A percentile compares a stretch with the other conserved stretches of the same genome.
phyloP scores from a whole-genome alignment of 371 early-diverging fungal species.

The Mortierella sp. region DNA sequence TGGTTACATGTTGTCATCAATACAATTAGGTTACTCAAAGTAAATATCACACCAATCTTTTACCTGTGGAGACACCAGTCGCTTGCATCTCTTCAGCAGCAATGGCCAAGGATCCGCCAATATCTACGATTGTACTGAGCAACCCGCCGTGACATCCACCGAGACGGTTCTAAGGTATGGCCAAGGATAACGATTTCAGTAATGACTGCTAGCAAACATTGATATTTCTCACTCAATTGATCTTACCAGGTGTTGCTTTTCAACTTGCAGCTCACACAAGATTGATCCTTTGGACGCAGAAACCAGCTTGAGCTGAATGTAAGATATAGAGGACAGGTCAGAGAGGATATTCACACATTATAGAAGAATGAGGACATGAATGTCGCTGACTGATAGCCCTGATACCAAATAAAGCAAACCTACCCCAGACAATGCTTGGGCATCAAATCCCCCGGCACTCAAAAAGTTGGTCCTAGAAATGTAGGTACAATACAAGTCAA shows the following conservation, averaged over 20 bases:
- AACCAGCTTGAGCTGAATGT: slow-evolving; percentile 60
- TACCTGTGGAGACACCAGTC: slow-evolving; percentile 76
- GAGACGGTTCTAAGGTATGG: slow-evolving; percentile 64
- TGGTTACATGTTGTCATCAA: neutral
- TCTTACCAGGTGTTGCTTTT: slow-evolving; percentile 67
- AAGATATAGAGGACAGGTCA: neutral
- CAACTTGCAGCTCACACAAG: slow-evolving; percentile 64
- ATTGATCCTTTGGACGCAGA: slow-evolving; percentile 60
- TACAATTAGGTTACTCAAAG: too few species aligned
- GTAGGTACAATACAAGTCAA: neutral
- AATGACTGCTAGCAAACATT: neutral
- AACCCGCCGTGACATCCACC: slow-evolving; percentile 73
- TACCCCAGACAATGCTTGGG: slow-evolving; percentile 53
- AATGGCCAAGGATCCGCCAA: slow-evolving; percentile 73
- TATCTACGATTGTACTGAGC: slow-evolving; percentile 69
- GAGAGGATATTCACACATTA: neutral
- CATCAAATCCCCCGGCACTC: slow-evolving; percentile 48
- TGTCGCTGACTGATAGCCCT: neutral
- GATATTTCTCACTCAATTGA: neutral
- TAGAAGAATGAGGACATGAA: neutral
- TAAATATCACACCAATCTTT: too few species aligned
- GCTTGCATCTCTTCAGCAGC: slow-evolving; percentile 70
- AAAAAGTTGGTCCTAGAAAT: slow-evolving; percentile 37
- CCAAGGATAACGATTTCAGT: neutral
- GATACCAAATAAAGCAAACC: neutral